Conservation (phyloP, 2,329 filamentous ascomycete genomes). For the Fusarium oligoseptatum region DNA sequence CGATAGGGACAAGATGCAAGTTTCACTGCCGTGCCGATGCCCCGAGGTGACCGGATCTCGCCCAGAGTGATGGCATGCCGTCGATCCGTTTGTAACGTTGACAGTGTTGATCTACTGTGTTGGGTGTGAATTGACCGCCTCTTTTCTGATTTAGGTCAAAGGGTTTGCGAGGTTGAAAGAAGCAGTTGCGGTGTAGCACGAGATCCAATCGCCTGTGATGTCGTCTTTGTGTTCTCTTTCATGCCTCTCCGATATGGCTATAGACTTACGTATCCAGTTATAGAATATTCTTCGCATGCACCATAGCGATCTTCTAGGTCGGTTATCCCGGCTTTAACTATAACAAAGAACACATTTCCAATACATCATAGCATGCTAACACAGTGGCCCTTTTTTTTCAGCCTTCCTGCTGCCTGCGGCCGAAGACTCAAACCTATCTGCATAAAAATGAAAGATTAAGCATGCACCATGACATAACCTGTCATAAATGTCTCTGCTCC, state of each 20-base stretch:
- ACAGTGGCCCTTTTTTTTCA: too few relatives aligned
- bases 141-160: not conserved
- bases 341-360: too few relatives aligned
- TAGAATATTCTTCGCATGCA: too few relatives aligned
- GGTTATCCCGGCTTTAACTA: too few relatives aligned
- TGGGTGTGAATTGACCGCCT: not conserved
- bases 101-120: not conserved
- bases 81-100: not conserved
- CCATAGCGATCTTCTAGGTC: not conserved
- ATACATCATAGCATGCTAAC: too few relatives aligned
- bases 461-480: not conserved
- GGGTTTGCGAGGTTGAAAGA: not conserved
- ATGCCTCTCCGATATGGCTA: not conserved
- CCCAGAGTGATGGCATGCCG: not conserved
- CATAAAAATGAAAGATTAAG: too few relatives aligned
- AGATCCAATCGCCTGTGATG: not conserved
- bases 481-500: not conserved
- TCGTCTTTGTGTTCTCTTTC: not conserved
- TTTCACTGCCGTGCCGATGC: not conserved
- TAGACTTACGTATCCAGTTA: too few relatives aligned
- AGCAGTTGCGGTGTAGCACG: not conserved
- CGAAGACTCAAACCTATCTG: too few relatives aligned
- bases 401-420: too few relatives aligned
- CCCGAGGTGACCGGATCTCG: not conserved
- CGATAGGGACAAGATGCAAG: not conserved